Percentiles rank a stretch among this genome's conserved stretches.
Conservation (phyloP, 208 protist species). For the Trypanosoma brucei region DNA sequence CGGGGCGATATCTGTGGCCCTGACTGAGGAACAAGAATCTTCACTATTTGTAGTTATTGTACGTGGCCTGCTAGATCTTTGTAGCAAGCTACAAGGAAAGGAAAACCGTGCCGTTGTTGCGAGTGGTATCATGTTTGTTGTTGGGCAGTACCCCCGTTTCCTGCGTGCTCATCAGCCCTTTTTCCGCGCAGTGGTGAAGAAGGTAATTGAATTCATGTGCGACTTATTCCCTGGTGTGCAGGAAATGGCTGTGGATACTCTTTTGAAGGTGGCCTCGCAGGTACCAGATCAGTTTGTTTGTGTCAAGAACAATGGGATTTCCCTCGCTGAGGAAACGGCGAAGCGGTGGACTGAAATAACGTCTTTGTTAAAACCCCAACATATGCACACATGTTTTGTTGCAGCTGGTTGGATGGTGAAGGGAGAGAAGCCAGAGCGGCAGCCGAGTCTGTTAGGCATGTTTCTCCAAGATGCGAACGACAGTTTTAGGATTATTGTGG, state of each 20-base stretch:
- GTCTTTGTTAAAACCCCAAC: conserved; percentile 86
- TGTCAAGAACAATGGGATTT: conserved; percentile 21
- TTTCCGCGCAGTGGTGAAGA: conserved; percentile 97
- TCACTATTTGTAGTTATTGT: conserved; percentile 98
- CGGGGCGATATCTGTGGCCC: conserved; percentile 95
- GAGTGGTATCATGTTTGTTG: conserved; percentile 99
- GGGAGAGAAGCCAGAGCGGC: conserved; percentile 39
- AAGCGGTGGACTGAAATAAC: conserved; percentile 84
- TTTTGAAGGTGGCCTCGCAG: conserved; percentile 97
- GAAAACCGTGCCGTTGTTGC: conserved; percentile 99
- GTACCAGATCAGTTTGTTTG: conserved; percentile 89
- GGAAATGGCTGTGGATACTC: conserved; percentile 99
- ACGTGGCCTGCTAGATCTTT: conserved; percentile 96
- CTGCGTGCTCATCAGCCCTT: conserved; percentile 97
- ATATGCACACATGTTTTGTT: conserved; percentile 97
- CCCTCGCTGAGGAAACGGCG: conserved; percentile 94
- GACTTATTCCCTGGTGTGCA: conserved; percentile 98
- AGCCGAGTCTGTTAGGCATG: conserved; percentile 51
- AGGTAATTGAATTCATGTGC: conserved; percentile 99
- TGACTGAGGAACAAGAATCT: conserved; percentile 96
- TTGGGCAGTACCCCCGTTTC: conserved; percentile 99
- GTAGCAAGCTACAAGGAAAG: conserved; percentile 93
- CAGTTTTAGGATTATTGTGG: conserved; percentile 65
- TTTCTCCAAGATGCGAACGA: conserved; percentile 92
- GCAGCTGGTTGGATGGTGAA: conserved; percentile 94